A percentile compares a stretch with the other conserved stretches of the same genome.
Conservation (phyloP, 257 asterid species). For the Primulina tabacum region DNA sequence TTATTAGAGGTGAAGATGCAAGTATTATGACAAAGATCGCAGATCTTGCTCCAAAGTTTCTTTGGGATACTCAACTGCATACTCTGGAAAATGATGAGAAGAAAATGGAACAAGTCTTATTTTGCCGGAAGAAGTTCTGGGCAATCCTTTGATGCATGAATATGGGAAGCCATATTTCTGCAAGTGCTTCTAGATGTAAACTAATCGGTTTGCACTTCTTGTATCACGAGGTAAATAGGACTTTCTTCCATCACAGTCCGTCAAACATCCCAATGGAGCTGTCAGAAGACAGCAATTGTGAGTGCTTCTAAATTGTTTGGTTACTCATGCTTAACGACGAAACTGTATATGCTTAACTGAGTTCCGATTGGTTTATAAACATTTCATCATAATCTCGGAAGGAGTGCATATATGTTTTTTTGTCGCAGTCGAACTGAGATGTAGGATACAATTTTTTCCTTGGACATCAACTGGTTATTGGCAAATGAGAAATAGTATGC, state of each 20-base stretch:
- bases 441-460: not conserved
- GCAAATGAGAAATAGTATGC: not conserved
- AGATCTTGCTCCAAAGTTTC: constrained; percentile 66
- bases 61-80: constrained; percentile 73
- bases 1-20: constrained; percentile 76
- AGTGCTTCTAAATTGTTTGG: constrained; percentile 27
- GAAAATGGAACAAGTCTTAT: constrained; percentile 53
- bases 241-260: not conserved
- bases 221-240: constrained; percentile 18
- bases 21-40: constrained; percentile 42
- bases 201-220: not conserved
- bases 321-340: constrained; percentile 5
- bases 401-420: constrained; percentile 6
- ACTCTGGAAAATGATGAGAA: constrained; percentile 58
- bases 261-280: not conserved
- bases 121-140: constrained; percentile 89
- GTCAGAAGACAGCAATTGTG: constrained; percentile 15
- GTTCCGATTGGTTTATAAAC: constrained; percentile 2
- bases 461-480: not conserved
- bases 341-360: constrained; percentile 28
- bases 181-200: not conserved
- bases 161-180: not conserved
- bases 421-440: not conserved
- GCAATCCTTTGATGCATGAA: constrained; percentile 42
- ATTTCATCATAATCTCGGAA: constrained; percentile 1